These are phyloP conservation scores for Boechera retrofracta DNA, from an alignment of 345 rosid species.

Conservation along the genomic window DNA sequence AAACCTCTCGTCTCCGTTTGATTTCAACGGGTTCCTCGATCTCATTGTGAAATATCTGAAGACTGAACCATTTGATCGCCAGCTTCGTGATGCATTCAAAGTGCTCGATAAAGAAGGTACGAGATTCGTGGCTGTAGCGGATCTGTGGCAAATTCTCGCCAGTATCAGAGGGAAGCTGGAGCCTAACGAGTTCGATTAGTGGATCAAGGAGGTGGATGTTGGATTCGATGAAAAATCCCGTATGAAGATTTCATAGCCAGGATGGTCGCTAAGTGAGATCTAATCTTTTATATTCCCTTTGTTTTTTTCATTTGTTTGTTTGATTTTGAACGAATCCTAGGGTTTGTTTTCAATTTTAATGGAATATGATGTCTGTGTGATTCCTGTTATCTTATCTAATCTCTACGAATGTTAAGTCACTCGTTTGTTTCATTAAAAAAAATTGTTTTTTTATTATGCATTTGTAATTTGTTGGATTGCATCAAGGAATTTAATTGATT, in stretches of 20 bases:
- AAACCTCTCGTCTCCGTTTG: slow-evolving; percentile 76
- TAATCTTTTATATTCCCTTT: slow-evolving; percentile 5
- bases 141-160: slow-evolving; percentile 91
- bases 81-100: slow-evolving; percentile 95
- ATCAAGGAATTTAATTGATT: slow-evolving; percentile 1
- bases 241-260: slow-evolving; percentile 94
- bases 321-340: too few species aligned
- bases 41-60: slow-evolving; percentile 92
- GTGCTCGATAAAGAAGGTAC: slow-evolving; percentile 92
- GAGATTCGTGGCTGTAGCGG: slow-evolving; percentile 86
- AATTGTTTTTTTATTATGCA: not conserved
- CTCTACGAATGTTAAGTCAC: slow-evolving; percentile 3
- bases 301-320: not conserved
- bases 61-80: slow-evolving; percentile 93
- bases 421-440: not conserved
- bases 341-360: slow-evolving; percentile 16
- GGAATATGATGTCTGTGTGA: slow-evolving; percentile 31
- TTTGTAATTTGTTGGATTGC: slow-evolving; percentile 19
- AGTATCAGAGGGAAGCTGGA: slow-evolving; percentile 95
- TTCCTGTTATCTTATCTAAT: slow-evolving; percentile 19
- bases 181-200: slow-evolving; percentile 92
- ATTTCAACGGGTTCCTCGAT: slow-evolving; percentile 85
- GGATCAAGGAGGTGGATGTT: slow-evolving; percentile 97
- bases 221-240: slow-evolving; percentile 86
- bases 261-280: slow-evolving; percentile 95